Conservation (phyloP, 345 rosid genomes). For the Barbarea vulgaris region DNA sequence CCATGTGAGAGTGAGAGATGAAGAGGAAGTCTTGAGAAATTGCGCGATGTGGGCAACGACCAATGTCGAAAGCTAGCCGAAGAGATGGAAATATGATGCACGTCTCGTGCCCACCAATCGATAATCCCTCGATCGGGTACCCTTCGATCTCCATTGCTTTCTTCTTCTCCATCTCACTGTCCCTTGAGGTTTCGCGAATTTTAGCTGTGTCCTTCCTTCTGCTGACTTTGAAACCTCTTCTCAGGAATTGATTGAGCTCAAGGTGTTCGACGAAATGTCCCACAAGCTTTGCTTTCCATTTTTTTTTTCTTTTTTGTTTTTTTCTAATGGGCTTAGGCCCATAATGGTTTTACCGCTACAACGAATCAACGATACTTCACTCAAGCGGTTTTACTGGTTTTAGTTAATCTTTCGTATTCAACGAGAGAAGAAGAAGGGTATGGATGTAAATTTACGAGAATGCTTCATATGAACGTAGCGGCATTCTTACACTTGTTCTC, state of each 20-base stretch:
- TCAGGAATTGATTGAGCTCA: slow-evolving; percentile 16
- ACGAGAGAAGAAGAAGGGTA: slow-evolving; percentile 20
- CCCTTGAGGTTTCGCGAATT: background rate
- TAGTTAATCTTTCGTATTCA: background rate
- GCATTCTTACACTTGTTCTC: slow-evolving; percentile 29
- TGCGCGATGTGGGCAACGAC: slow-evolving; percentile 93
- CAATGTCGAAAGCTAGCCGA: slow-evolving; percentile 81
- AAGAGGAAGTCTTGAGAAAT: slow-evolving; percentile 88
- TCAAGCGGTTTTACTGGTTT: background rate
- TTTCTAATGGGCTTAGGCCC: slow-evolving; percentile 37
- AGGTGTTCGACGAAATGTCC: slow-evolving; percentile 34
- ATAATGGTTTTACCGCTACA: background rate
- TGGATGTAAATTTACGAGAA: slow-evolving; percentile 2
- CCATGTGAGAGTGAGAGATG: slow-evolving; percentile 96
- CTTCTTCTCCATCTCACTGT: slow-evolving; percentile 31
- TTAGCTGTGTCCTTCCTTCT: background rate
- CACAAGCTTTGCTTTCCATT: background rate
- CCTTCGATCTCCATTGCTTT: slow-evolving; percentile 58
- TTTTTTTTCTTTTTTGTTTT: background rate
- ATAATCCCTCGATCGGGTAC: slow-evolving; percentile 77
- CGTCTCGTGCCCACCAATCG: slow-evolving; percentile 94
- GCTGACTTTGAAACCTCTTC: slow-evolving; percentile 14
- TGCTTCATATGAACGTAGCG: slow-evolving; percentile 38
- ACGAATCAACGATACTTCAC: background rate
- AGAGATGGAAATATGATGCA: slow-evolving; percentile 87